Evolutionary conservation across 192 early-diverging fungal genomes (phyloP).

Genomic region (Podila minutissima): DNA sequence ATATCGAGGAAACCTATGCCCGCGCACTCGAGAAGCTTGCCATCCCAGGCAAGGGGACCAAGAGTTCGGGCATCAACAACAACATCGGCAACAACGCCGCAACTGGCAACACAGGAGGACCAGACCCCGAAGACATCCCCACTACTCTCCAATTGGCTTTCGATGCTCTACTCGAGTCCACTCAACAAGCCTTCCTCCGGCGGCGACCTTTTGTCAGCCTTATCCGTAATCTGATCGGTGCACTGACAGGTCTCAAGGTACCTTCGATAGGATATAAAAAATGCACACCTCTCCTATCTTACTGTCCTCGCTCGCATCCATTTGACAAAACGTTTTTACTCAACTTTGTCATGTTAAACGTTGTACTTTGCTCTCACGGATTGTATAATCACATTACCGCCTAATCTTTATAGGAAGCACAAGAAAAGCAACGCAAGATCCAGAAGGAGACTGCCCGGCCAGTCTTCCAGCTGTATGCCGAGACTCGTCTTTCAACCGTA

Average conservation of each 20-base stretch:
- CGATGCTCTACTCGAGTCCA: conserved; percentile 22
- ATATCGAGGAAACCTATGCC: conserved; percentile 38
- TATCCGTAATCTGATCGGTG: conserved; percentile 16
- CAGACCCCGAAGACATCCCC: conserved; percentile 47
- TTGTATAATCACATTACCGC: neutral
- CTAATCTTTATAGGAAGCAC: conserved; percentile 18
- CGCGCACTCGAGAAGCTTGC: conserved; percentile 36
- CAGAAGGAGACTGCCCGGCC: conserved; percentile 40
- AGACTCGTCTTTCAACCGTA: conserved; percentile 41
- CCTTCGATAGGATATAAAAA: neutral
- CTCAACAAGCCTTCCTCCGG: conserved; percentile 8
- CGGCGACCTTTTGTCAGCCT: conserved; percentile 25
- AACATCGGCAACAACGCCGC: neutral
- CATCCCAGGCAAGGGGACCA: conserved; percentile 13
- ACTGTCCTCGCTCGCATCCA: no score
- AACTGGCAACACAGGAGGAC: neutral
- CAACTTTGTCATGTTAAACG: no score
- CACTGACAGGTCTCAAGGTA: conserved; percentile 34
- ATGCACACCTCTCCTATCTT: neutral
- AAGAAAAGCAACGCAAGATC: conserved; percentile 40
- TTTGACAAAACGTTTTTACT: no score
- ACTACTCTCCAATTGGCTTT: conserved; percentile 41
- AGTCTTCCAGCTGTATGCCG: conserved; percentile 44
- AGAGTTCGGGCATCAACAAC: neutral
- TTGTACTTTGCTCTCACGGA: neutral